phyloP scores from a whole-genome alignment of 1,284 basidiomycete species.

The Fistulinella staudtii region DNA sequence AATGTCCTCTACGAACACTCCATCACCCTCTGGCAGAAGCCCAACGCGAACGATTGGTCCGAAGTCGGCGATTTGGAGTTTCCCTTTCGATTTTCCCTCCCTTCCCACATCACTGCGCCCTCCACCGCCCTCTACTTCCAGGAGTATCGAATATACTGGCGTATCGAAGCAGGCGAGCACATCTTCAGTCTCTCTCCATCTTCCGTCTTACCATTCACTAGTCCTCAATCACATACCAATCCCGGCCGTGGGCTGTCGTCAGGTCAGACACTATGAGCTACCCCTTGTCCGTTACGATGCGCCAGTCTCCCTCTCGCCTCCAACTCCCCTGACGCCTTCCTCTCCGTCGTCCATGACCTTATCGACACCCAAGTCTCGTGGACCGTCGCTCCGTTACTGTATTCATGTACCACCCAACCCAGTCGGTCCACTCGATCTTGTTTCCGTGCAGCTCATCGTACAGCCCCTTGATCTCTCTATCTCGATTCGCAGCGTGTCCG shows the following conservation, averaged over 20 bases:
- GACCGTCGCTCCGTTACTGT: conserved; percentile 47
- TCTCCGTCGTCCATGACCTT: conserved; percentile 36
- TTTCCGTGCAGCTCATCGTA: conserved; percentile 50
- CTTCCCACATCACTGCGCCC: conserved; percentile 58
- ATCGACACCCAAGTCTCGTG: conserved; percentile 43
- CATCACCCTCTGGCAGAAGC: conserved; percentile 64
- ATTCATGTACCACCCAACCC: conserved; percentile 44
- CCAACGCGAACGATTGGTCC: conserved; percentile 50
- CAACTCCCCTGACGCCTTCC: conserved; percentile 30
- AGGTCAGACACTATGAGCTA: conserved; percentile 65
- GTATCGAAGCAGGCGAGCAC: conserved; percentile 71
- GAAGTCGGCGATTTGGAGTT: conserved; percentile 61
- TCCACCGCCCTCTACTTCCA: conserved; percentile 66
- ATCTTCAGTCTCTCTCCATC: conserved; percentile 7
- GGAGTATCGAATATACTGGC: conserved; percentile 76
- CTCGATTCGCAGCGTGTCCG: conserved; percentile 50
- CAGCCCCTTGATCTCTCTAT: conserved; percentile 45
- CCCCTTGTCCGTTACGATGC: conserved; percentile 63
- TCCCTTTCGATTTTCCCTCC: conserved; percentile 68
- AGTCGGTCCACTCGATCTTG: conserved; percentile 55
- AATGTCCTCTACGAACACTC: conserved; percentile 65
- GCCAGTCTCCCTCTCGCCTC: conserved; percentile 35
- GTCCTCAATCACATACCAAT: conserved; percentile 65
- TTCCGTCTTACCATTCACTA: conserved; percentile 30
- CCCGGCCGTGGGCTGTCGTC: conserved; percentile 60